Evolutionary conservation across 805 yeast genomes (phyloP).

Genomic region (Yamadazyma sp.): DNA sequence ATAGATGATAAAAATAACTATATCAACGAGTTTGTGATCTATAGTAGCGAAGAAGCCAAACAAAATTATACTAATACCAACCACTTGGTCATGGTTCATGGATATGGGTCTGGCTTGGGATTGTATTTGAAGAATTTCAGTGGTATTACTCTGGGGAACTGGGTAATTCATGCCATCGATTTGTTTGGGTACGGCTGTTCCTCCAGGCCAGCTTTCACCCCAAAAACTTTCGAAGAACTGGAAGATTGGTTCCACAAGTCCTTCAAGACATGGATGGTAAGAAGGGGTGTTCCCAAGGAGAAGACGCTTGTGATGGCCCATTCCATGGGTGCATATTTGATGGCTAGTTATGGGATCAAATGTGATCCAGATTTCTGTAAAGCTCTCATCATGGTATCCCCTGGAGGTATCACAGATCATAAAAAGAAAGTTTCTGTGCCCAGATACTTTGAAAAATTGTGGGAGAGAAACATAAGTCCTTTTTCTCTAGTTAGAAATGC

Average conservation of each 20-base stretch:
- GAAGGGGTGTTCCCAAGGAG: conserved; percentile 37
- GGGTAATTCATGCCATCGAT: conserved; percentile 86
- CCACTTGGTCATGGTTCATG: conserved; percentile 46
- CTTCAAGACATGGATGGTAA: conserved; percentile 59
- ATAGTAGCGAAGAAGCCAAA: conserved; percentile 26
- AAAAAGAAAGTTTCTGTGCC: conserved; percentile 54
- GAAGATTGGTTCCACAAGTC: conserved; percentile 68
- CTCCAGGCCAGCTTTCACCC: conserved; percentile 61
- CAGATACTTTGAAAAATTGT: conserved; percentile 70
- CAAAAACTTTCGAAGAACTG: conserved; percentile 46
- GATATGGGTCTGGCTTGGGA: conserved; percentile 48
- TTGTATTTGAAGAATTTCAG: conserved; percentile 41
- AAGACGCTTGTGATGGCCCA: conserved; percentile 73
- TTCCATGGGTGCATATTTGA: conserved; percentile 88
- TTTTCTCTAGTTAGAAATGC: conserved; percentile 74
- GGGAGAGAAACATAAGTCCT: conserved; percentile 89
- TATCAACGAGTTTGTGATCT: conserved; percentile 44
- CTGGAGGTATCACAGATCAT: conserved; percentile 77
- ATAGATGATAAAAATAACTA: conserved; percentile 25
- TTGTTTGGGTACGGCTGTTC: conserved; percentile 89
- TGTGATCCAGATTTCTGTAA: conserved; percentile 57
- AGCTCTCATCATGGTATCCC: conserved; percentile 78
- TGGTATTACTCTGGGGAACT: conserved; percentile 37
- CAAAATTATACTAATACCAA: conserved; percentile 22
- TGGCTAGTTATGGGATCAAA: conserved; percentile 63